phyloP scores from a whole-genome alignment of 306 rosid genomes.

The Inga oerstediana region DNA sequence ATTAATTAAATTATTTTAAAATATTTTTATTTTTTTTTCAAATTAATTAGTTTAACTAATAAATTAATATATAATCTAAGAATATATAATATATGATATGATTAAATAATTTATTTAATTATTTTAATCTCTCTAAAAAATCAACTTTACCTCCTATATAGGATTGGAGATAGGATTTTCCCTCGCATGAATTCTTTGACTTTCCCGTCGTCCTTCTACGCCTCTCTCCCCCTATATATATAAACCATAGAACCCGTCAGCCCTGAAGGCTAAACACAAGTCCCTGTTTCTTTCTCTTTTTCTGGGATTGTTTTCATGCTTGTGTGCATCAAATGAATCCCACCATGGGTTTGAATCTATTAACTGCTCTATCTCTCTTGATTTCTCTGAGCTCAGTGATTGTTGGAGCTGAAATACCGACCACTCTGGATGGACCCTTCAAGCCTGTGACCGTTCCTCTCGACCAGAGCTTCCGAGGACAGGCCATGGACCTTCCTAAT shows the following conservation, averaged over 20 bases:
- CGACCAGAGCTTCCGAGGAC: slow-evolving; percentile 66
- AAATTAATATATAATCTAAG: no score
- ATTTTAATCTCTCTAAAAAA: no score
- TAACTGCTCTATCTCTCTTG: slow-evolving; percentile 26
- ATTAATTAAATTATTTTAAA: no score
- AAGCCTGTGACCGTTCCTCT: slow-evolving; percentile 82
- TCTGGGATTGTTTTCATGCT: slow-evolving; percentile 12
- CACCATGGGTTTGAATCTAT: slow-evolving; percentile 44
- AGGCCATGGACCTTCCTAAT: slow-evolving; percentile 70
- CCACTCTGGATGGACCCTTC: slow-evolving; percentile 83
- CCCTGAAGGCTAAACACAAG: background rate
- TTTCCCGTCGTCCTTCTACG: background rate
- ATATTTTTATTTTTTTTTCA: no score
- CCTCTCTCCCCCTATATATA: background rate
- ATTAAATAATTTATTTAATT: no score
- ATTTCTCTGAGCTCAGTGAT: slow-evolving; percentile 25
- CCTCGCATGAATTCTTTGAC: background rate
- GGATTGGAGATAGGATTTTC: no score
- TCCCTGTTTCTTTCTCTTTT: background rate
- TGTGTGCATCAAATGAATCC: background rate
- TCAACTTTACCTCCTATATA: no score
- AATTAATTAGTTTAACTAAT: no score
- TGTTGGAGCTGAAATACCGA: slow-evolving; percentile 52
- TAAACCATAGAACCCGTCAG: no score
- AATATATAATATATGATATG: no score